A percentile compares a stretch with the other conserved stretches of the same genome.
These are phyloP conservation scores for Vitis hybrid DNA, from an alignment of 177 flowering plant species.

Conservation along the genomic window DNA sequence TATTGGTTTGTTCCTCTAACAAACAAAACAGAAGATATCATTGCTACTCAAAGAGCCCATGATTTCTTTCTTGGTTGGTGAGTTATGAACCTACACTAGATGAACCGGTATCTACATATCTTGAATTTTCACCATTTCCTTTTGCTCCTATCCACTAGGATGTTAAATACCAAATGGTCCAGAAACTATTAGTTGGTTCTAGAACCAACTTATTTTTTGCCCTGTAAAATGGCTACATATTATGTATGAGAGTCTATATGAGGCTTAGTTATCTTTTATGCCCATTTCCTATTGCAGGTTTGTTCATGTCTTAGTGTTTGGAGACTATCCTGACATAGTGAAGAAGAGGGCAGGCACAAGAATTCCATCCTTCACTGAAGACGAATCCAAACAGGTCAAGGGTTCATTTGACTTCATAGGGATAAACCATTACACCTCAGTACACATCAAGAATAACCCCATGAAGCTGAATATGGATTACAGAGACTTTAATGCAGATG, in stretches of 20 bases:
- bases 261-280: neutral
- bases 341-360: slow-evolving; percentile 45
- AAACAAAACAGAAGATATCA: slow-evolving; percentile 40
- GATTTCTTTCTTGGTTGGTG: slow-evolving; percentile 68
- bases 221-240: neutral
- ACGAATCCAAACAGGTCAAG: slow-evolving; percentile 42
- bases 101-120: too few relatives aligned
- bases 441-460: slow-evolving; percentile 27
- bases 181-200: too few relatives aligned
- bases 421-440: slow-evolving; percentile 37
- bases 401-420: slow-evolving; percentile 66
- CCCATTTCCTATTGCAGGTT: slow-evolving; percentile 35
- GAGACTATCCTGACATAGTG: slow-evolving; percentile 57
- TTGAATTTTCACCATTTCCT: neutral
- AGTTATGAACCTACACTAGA: slow-evolving; percentile 1
- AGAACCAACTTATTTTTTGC: neutral
- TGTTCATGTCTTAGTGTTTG: slow-evolving; percentile 50
- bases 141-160: neutral
- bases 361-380: slow-evolving; percentile 43
- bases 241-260: neutral
- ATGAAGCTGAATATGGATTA: slow-evolving; percentile 13
- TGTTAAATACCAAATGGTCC: too few relatives aligned
- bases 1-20: slow-evolving; percentile 34
- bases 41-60: slow-evolving; percentile 49
- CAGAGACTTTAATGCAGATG: slow-evolving; percentile 33